Evolutionary conservation across 129 eudicot genomes (phyloP).

Genomic region (Escallonia rubra): DNA sequence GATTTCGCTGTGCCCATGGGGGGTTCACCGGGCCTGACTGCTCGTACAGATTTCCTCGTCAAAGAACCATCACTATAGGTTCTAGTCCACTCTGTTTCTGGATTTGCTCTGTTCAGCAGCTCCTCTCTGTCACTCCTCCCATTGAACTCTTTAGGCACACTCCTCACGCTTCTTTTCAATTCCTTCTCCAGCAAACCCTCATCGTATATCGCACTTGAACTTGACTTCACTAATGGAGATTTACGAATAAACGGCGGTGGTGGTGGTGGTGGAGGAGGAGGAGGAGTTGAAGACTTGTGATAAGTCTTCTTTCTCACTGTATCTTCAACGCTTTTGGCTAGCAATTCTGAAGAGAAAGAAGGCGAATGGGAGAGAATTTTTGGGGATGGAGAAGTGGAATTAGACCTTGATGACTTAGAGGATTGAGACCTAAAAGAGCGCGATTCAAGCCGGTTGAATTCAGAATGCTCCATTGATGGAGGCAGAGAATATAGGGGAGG

Average conservation of each 20-base stretch:
- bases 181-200: conserved; percentile 20
- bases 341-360: conserved; percentile 34
- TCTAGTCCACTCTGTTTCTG: conserved; percentile 14
- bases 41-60: conserved; percentile 27
- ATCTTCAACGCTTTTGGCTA: conserved; percentile 36
- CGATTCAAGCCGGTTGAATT: conserved; percentile 24
- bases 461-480: conserved; percentile 24
- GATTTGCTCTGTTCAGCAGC: conserved; percentile 7
- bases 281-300: conserved; percentile 30
- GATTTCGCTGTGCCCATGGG: conserved; percentile 2
- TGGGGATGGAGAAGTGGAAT: conserved; percentile 27
- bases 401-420: conserved; percentile 14
- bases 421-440: conserved; percentile 40
- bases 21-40: conserved; percentile 12
- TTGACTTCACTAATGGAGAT: conserved; percentile 18
- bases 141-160: conserved; percentile 26
- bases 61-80: conserved; percentile 20
- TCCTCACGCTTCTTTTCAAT: conserved; percentile 35
- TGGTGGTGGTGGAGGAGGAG: conserved; percentile 70
- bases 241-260: conserved; percentile 28
- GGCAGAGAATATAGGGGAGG: conserved; percentile 16
- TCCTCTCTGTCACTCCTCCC: conserved; percentile 15
- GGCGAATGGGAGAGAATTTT: conserved; percentile 22
- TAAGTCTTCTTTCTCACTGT: conserved; percentile 28
- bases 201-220: conserved; percentile 12